Evolutionary conservation across 1,284 basidiomycete genomes (phyloP).

Genomic region (Kwoniella shivajii): DNA sequence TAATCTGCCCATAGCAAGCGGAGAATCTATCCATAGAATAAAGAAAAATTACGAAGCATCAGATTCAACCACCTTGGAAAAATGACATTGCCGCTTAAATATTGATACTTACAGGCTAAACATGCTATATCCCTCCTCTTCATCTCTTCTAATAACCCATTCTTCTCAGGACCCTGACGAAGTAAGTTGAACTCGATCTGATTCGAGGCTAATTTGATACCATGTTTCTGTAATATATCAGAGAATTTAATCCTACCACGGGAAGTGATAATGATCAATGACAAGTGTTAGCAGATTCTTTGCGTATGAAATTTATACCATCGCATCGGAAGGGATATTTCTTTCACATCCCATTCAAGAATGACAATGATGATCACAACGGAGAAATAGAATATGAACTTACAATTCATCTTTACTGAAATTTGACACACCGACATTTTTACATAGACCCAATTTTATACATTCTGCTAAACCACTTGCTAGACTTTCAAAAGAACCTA

Average conservation of each 20-base stretch:
- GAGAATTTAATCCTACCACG: constrained; percentile 45
- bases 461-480: constrained; percentile 40
- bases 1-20: constrained; percentile 48
- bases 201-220: constrained; percentile 45
- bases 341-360: no score
- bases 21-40: constrained; percentile 37
- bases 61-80: no score
- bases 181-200: constrained; percentile 50
- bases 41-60: no score
- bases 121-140: constrained; percentile 44
- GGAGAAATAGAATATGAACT: constrained; percentile 3
- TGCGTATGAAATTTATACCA: no score
- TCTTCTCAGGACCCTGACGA: constrained; percentile 39
- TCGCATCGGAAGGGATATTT: no score
- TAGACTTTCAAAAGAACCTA: constrained; percentile 37
- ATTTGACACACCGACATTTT: constrained; percentile 46
- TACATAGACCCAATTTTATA: constrained; percentile 42
- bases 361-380: background rate
- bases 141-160: constrained; percentile 45
- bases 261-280: no score
- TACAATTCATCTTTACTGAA: constrained; percentile 46
- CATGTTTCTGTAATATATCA: constrained; percentile 35
- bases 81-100: no score
- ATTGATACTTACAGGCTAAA: constrained; percentile 41
- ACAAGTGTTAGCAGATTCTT: no score